Conservation (phyloP, 768 basidiomycete species). For the Asterophora lycoperdoides region DNA sequence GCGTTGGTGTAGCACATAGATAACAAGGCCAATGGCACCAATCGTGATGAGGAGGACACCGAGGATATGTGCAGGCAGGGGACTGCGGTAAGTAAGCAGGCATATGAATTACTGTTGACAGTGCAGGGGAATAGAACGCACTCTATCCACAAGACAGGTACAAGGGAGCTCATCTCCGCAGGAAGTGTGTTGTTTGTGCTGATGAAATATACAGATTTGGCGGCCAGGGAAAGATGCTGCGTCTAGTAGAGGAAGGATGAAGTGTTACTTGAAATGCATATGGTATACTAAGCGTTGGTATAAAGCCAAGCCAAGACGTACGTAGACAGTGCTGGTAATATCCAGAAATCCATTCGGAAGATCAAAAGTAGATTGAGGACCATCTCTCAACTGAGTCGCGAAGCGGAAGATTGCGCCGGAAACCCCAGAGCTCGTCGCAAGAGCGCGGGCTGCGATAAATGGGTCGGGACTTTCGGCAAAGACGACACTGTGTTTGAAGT, state of each 20-base stretch:
- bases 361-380: constrained; percentile 44
- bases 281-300: too few relatives aligned
- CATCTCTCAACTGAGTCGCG: constrained; percentile 39
- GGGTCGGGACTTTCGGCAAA: constrained; percentile 36
- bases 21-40: constrained; percentile 41
- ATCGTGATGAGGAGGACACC: constrained; percentile 43
- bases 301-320: constrained; percentile 24
- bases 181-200: constrained; percentile 31
- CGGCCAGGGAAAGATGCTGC: constrained; percentile 52
- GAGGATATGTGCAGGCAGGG: constrained; percentile 49
- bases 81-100: constrained; percentile 30
- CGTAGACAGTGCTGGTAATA: constrained; percentile 48
- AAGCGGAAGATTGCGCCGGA: constrained; percentile 56
- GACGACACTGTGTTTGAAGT: constrained; percentile 31
- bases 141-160: constrained; percentile 56
- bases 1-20: constrained; percentile 45
- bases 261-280: too few relatives aligned
- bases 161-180: constrained; percentile 36
- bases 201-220: constrained; percentile 59
- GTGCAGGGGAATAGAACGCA: constrained; percentile 28
- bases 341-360: constrained; percentile 47
- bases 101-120: neutral
- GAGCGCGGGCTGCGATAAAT: constrained; percentile 50
- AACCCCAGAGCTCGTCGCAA: constrained; percentile 46
- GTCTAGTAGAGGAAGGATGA: constrained; percentile 30